phyloP scores from a whole-genome alignment of 495 filamentous ascomycete genomes.

The Trichocladium antarcticum region DNA sequence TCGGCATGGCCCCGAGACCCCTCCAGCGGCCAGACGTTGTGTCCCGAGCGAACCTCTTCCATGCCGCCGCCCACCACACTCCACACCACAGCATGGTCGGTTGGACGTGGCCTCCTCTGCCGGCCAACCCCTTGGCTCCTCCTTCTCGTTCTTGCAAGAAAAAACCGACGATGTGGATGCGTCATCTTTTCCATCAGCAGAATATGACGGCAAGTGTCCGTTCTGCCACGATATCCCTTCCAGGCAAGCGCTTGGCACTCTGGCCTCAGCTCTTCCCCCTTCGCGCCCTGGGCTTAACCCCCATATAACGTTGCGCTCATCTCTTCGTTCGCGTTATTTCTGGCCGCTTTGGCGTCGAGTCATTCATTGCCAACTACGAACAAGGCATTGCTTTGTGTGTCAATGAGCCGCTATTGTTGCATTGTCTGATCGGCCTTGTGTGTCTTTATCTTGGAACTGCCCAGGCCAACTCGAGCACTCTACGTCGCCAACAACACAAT shows the following conservation, averaged over 20 bases:
- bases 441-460: neutral
- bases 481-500: neutral
- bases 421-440: neutral
- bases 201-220: neutral
- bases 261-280: neutral
- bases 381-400: constrained; percentile 6
- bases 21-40: constrained; percentile 6
- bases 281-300: neutral
- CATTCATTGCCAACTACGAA: constrained; percentile 1
- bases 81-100: constrained; percentile 6
- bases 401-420: neutral
- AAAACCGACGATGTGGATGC: neutral
- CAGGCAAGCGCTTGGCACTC: neutral
- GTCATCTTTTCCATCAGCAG: constrained; percentile 2
- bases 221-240: constrained; percentile 8
- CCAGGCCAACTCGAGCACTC: constrained; percentile 1
- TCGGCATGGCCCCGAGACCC: constrained; percentile 1
- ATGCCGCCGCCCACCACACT: neutral
- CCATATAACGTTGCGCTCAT: too few species aligned
- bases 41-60: neutral
- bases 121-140: constrained; percentile 6
- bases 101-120: constrained; percentile 2
- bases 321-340: neutral
- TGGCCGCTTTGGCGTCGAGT: neutral
- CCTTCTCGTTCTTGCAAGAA: constrained; percentile 6